These are phyloP conservation scores for Macrotyloma uniflorum DNA, from an alignment of 306 rosid species.

Conservation along the genomic window DNA sequence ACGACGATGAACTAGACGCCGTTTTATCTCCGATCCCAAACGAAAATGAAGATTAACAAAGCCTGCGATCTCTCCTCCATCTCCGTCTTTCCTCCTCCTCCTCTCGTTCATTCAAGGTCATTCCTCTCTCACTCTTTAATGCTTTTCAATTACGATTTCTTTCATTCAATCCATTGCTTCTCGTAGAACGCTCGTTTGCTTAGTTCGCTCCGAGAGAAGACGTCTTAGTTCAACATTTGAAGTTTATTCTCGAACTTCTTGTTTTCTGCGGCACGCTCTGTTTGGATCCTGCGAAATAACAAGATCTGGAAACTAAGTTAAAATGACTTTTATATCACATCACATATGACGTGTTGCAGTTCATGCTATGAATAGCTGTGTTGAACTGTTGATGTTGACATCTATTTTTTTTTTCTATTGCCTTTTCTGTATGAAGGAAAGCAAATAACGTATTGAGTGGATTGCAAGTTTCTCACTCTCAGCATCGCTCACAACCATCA, in stretches of 20 bases:
- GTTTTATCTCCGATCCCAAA: slow-evolving; percentile 36
- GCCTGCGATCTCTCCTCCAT: slow-evolving; percentile 87
- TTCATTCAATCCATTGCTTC: background rate
- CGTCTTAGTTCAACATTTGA: background rate
- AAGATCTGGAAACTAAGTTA: slow-evolving; percentile 26
- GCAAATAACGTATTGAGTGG: slow-evolving; percentile 56
- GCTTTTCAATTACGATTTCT: background rate
- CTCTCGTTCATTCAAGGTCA: slow-evolving; percentile 23
- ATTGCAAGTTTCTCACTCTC: slow-evolving; percentile 81
- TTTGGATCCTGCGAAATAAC: slow-evolving; percentile 34
- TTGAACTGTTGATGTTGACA: slow-evolving; percentile 15
- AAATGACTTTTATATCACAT: too few relatives aligned
- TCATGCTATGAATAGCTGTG: background rate
- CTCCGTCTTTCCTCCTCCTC: slow-evolving; percentile 85
- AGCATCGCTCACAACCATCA: slow-evolving; percentile 82
- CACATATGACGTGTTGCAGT: background rate
- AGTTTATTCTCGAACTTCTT: background rate
- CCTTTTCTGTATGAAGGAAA: slow-evolving; percentile 49
- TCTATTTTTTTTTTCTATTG: background rate
- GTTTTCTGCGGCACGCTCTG: background rate
- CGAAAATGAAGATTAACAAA: slow-evolving; percentile 85
- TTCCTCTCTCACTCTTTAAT: background rate
- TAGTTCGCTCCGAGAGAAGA: background rate
- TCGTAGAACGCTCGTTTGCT: background rate
- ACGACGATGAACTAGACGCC: slow-evolving; percentile 14